phyloP scores from a whole-genome alignment of 164 flowering plant genomes.

The Brasenia schreberi region DNA sequence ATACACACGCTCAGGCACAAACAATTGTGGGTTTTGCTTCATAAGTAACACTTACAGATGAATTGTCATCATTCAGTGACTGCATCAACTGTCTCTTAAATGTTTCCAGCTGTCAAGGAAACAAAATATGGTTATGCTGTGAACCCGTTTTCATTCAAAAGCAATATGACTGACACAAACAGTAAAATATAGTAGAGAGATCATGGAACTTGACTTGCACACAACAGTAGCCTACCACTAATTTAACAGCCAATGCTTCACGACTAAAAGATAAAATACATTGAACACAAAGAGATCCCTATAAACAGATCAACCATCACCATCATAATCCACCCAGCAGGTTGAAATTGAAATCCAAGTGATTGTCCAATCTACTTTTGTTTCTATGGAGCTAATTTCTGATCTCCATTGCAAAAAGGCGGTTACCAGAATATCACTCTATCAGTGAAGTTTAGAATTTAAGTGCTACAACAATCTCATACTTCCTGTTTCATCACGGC shows the following conservation, averaged over 20 bases:
- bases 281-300: background rate
- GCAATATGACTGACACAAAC: background rate
- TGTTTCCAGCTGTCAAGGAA: slow-evolving; percentile 65
- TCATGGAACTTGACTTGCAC: background rate
- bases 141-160: background rate
- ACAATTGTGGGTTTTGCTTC: background rate
- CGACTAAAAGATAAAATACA: too few relatives aligned
- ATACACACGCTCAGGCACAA: background rate
- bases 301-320: background rate
- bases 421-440: too few relatives aligned
- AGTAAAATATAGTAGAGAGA: background rate
- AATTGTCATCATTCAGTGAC: slow-evolving; percentile 66
- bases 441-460: too few relatives aligned
- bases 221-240: too few relatives aligned
- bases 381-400: too few relatives aligned
- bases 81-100: slow-evolving; percentile 92
- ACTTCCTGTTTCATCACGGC: too few relatives aligned
- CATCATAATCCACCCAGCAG: background rate
- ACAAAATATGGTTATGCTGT: background rate
- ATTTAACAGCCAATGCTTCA: too few relatives aligned
- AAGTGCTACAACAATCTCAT: too few relatives aligned
- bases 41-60: slow-evolving; percentile 44
- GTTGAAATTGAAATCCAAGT: too few relatives aligned
- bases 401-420: too few relatives aligned
- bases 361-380: too few relatives aligned